phyloP scores from a whole-genome alignment of 805 yeast genomes.

The Cyberlindnera euphorbiiphila region DNA sequence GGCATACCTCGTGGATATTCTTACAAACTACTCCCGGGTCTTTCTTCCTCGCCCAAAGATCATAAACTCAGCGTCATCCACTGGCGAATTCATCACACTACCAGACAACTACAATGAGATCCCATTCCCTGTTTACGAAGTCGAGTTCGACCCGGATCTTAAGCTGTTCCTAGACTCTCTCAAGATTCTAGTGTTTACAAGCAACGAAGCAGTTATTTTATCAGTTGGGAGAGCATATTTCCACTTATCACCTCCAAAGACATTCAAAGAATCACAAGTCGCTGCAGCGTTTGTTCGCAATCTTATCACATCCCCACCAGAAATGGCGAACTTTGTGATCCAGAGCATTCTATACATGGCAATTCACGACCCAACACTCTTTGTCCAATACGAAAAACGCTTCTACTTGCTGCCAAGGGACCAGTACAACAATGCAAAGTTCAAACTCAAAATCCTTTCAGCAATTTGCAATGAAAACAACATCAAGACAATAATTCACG shows the following conservation, averaged over 20 bases:
- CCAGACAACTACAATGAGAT: slow-evolving; percentile 42
- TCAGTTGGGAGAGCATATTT: slow-evolving; percentile 54
- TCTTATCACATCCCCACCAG: slow-evolving; percentile 31
- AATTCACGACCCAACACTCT: slow-evolving; percentile 33
- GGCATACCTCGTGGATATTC: slow-evolving; percentile 49
- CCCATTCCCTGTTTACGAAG: slow-evolving; percentile 38
- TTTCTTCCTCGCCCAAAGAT: slow-evolving; percentile 56
- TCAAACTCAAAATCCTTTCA: slow-evolving; percentile 61
- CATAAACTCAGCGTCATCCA: slow-evolving; percentile 29
- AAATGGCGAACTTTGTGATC: slow-evolving; percentile 38
- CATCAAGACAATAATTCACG: slow-evolving; percentile 49
- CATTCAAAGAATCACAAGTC: slow-evolving; percentile 45
- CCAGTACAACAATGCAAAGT: slow-evolving; percentile 35
- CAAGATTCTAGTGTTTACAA: slow-evolving; percentile 42
- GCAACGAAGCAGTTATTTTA: slow-evolving; percentile 57
- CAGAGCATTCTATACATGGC: slow-evolving; percentile 43
- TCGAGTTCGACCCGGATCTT: slow-evolving; percentile 52
- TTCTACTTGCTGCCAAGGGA: slow-evolving; percentile 62
- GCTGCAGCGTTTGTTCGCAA: slow-evolving; percentile 47
- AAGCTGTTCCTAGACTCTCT: slow-evolving; percentile 48
- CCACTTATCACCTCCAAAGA: slow-evolving; percentile 54
- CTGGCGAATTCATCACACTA: slow-evolving; percentile 31
- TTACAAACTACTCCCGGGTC: slow-evolving; percentile 61
- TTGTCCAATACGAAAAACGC: slow-evolving; percentile 36
- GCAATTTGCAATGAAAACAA: slow-evolving; percentile 52